These are phyloP conservation scores for Lentinus tigrinus DNA, from an alignment of 768 basidiomycete species.

Conservation along the genomic window DNA sequence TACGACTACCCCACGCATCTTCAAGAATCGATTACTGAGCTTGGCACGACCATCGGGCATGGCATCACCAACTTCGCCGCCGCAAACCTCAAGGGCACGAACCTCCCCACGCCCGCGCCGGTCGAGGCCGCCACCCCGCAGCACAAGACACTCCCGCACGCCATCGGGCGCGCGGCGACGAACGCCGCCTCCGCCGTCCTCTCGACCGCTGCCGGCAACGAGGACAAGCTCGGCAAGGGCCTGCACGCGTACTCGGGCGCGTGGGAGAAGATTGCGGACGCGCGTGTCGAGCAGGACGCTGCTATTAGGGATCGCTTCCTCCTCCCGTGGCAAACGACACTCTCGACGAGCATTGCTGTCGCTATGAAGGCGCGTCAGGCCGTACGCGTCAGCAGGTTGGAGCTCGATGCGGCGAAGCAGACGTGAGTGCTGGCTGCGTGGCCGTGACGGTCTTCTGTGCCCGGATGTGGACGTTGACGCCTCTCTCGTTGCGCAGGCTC, in stretches of 20 bases:
- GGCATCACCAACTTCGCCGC: constrained; percentile 84
- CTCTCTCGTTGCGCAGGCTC: constrained; percentile 45
- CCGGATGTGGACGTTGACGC: background rate
- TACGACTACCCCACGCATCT: constrained; percentile 91
- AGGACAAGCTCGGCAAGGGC: constrained; percentile 74
- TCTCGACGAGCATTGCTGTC: constrained; percentile 79
- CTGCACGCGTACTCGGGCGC: constrained; percentile 77
- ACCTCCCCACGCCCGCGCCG: constrained; percentile 73
- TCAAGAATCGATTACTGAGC: constrained; percentile 75
- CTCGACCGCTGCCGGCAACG: constrained; percentile 41
- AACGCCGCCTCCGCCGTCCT: constrained; percentile 50
- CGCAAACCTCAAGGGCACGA: constrained; percentile 84
- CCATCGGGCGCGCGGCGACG: constrained; percentile 80
- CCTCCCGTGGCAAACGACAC: constrained; percentile 84
- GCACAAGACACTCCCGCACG: constrained; percentile 97
- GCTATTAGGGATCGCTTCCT: constrained; percentile 67
- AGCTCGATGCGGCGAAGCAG: constrained; percentile 90
- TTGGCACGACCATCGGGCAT: constrained; percentile 68
- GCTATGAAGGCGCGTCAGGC: constrained; percentile 92
- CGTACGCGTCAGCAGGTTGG: constrained; percentile 75
- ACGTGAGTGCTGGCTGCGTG: constrained; percentile 45
- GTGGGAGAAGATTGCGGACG: constrained; percentile 81
- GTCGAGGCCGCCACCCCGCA: constrained; percentile 54
- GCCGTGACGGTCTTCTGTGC: background rate
- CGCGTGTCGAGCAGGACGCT: constrained; percentile 78